Percentiles rank a stretch among this genome's conserved stretches.
These are phyloP conservation scores for Blastobotrys attinorum DNA, from an alignment of 805 yeast species.

Conservation along the genomic window DNA sequence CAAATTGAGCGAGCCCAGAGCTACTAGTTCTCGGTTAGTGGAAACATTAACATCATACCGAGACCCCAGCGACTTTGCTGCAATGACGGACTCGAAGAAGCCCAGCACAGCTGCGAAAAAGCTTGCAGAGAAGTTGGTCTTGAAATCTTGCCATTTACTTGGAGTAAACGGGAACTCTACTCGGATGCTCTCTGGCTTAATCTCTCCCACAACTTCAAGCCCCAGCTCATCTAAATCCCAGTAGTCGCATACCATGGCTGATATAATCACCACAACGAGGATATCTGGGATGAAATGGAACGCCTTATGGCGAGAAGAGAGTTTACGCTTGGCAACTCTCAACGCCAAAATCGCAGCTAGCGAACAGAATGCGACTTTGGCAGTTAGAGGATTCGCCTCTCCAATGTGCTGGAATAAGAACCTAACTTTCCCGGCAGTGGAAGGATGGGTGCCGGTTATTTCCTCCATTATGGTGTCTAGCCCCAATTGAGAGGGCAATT, in stretches of 20 bases:
- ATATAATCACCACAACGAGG: slow-evolving; percentile 56
- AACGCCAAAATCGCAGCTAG: slow-evolving; percentile 39
- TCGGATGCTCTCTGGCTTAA: slow-evolving; percentile 44
- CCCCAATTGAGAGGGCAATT: slow-evolving; percentile 67
- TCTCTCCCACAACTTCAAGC: slow-evolving; percentile 62
- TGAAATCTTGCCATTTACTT: slow-evolving; percentile 39
- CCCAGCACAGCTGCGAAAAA: slow-evolving; percentile 79
- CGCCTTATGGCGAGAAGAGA: slow-evolving; percentile 28
- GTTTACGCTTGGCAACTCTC: slow-evolving; percentile 35
- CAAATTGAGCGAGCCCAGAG: slow-evolving; percentile 71
- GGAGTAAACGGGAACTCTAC: slow-evolving; percentile 52
- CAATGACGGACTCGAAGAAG: slow-evolving; percentile 88
- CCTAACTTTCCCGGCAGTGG: slow-evolving; percentile 60
- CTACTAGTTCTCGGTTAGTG: slow-evolving; percentile 84
- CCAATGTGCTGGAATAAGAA: slow-evolving; percentile 47
- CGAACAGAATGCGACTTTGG: slow-evolving; percentile 48
- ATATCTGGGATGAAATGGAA: slow-evolving; percentile 79
- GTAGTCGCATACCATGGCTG: slow-evolving; percentile 45
- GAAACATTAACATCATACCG: slow-evolving; percentile 56
- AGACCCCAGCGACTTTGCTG: slow-evolving; percentile 78
- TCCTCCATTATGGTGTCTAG: slow-evolving; percentile 37
- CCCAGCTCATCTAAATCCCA: slow-evolving; percentile 35
- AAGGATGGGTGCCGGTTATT: slow-evolving; percentile 41
- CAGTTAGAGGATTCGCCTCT: slow-evolving; percentile 49
- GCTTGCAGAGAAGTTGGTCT: slow-evolving; percentile 55